These are phyloP conservation scores for Monosporascus ibericus DNA, from an alignment of 2,329 filamentous ascomycete species.

Conservation along the genomic window DNA sequence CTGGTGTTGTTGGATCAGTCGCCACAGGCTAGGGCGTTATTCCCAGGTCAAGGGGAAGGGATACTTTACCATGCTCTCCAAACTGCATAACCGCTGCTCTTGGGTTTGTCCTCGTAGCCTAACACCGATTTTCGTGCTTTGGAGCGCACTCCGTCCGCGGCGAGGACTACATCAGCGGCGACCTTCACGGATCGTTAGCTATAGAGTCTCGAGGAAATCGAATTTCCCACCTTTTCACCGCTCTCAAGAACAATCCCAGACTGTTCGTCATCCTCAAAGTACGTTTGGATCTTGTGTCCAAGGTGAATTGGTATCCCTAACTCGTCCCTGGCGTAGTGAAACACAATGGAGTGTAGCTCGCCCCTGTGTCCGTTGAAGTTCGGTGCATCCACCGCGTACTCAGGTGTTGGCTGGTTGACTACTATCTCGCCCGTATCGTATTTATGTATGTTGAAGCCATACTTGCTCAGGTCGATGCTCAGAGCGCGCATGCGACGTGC, in stretches of 20 bases:
- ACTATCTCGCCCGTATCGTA: constrained; percentile 55
- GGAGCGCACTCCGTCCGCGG: constrained; percentile 49
- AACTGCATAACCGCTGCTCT: constrained; percentile 45
- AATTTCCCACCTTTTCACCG: constrained; percentile 34
- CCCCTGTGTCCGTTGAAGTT: constrained; percentile 56
- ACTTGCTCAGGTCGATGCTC: constrained; percentile 44
- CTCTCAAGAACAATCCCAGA: constrained; percentile 46
- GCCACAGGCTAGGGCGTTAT: not conserved
- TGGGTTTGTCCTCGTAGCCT: constrained; percentile 44
- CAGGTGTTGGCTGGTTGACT: constrained; percentile 45
- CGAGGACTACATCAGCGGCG: constrained; percentile 44
- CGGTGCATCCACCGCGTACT: constrained; percentile 39
- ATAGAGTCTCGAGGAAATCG: not conserved
- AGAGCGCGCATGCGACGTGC: constrained; percentile 39
- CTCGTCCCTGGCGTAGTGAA: constrained; percentile 49
- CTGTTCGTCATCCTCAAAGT: constrained; percentile 45
- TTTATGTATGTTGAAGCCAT: constrained; percentile 58
- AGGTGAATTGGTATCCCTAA: constrained; percentile 51
- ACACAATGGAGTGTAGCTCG: constrained; percentile 54
- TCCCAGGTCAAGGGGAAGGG: not conserved
- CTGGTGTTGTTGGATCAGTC: constrained; percentile 13
- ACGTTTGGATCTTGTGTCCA: constrained; percentile 43
- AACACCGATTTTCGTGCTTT: constrained; percentile 45
- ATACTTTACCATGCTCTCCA: constrained; percentile 44
- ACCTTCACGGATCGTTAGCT: constrained; percentile 22